A percentile compares a stretch with the other conserved stretches of the same genome.
Evolutionary conservation across 495 filamentous ascomycete species (phyloP).

Genomic region (Lasiosphaeria ovina): DNA sequence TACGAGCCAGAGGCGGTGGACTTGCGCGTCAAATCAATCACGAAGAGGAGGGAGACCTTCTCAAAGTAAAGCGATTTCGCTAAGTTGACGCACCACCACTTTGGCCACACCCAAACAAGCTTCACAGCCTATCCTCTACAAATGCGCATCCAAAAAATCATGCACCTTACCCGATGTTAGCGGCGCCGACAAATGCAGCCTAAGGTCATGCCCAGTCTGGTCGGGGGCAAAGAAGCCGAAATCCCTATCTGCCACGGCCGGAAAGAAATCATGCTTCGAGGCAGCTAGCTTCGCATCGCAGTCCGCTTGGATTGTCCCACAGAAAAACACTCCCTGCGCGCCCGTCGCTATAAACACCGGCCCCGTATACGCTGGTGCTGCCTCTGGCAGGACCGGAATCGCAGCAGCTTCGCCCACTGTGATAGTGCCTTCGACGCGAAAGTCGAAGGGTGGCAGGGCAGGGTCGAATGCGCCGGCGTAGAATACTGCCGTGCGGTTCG

Average conservation of each 20-base stretch:
- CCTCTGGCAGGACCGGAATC: neutral
- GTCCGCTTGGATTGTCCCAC: neutral
- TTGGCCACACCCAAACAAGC: no score
- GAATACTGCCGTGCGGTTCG: constrained; percentile 1
- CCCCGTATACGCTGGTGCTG: neutral
- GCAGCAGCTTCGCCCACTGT: constrained; percentile 10
- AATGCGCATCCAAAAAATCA: constrained; percentile 2
- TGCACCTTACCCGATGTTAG: constrained; percentile 1
- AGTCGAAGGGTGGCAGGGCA: constrained; percentile 5
- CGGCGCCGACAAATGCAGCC: constrained; percentile 14
- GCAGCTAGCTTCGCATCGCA: constrained; percentile 8
- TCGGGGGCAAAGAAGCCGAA: constrained; percentile 1
- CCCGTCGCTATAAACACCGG: constrained; percentile 12
- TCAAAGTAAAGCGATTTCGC: no score
- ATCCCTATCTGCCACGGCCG: neutral
- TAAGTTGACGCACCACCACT: no score
- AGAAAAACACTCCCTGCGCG: constrained; percentile 11
- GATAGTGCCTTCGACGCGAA: constrained; percentile 1
- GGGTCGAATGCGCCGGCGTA: constrained; percentile 12
- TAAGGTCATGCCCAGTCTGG: constrained; percentile 12
- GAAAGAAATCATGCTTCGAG: neutral
- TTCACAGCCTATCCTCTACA: no score
- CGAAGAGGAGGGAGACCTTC: no score
- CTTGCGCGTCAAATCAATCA: no score
- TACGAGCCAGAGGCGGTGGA: no score